These are phyloP conservation scores for Syzygium malaccense DNA, from an alignment of 441 rosid genomes.

Conservation along the genomic window DNA sequence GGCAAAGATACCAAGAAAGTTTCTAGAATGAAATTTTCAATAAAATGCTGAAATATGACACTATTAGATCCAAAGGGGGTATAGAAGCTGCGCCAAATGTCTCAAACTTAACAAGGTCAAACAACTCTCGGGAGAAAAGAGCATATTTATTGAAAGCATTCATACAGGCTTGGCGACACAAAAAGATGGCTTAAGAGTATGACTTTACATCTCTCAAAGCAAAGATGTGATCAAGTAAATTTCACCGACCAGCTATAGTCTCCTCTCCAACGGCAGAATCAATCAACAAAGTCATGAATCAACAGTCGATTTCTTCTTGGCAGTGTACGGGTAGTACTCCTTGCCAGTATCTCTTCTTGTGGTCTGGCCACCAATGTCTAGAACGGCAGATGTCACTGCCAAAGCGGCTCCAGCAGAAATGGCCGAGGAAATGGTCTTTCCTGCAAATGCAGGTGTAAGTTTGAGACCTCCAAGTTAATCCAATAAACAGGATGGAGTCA, in stretches of 20 bases:
- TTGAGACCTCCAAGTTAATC: not conserved
- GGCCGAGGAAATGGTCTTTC: slow-evolving; percentile 69
- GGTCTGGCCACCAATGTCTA: slow-evolving; percentile 81
- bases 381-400: slow-evolving; percentile 63
- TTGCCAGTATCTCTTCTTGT: slow-evolving; percentile 71
- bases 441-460: slow-evolving; percentile 26
- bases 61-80: not conserved
- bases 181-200: slow-evolving; percentile 12
- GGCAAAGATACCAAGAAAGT: not conserved
- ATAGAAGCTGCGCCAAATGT: not conserved
- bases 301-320: slow-evolving; percentile 59
- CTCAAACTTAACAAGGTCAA: not conserved
- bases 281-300: slow-evolving; percentile 31
- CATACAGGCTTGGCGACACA: slow-evolving; percentile 1
- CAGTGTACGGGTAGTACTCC: slow-evolving; percentile 78
- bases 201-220: slow-evolving; percentile 23
- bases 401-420: slow-evolving; percentile 76
- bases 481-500: not conserved
- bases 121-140: not conserved
- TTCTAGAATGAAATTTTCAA: not conserved
- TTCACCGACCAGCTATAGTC: slow-evolving; percentile 3
- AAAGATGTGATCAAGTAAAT: slow-evolving; percentile 6
- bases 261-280: not conserved
- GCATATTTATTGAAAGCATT: slow-evolving; percentile 22
- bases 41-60: not conserved